A percentile compares a stretch with the other conserved stretches of the same genome.
Conservation (phyloP, 169 alveolate species). For the Plasmodium reichenowi region DNA sequence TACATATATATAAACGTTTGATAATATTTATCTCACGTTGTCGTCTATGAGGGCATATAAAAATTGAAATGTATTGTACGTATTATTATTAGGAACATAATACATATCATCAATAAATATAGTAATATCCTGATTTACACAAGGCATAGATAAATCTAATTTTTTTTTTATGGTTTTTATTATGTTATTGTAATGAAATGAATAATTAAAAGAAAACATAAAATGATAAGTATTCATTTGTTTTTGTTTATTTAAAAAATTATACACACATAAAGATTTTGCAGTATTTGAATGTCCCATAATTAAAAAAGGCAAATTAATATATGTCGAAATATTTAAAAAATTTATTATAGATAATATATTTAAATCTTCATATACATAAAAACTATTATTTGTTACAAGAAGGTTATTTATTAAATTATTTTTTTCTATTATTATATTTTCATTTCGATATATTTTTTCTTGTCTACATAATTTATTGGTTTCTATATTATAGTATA, state of each 20-base stretch:
- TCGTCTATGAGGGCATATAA: neutral
- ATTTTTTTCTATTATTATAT: conserved; percentile 7
- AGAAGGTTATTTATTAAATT: conserved; percentile 22
- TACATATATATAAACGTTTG: no score
- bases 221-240: conserved; percentile 9
- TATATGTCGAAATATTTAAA: conserved; percentile 1
- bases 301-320: conserved; percentile 26
- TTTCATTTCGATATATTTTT: conserved; percentile 28
- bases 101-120: conserved; percentile 37
- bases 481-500: conserved; percentile 38
- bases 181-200: conserved; percentile 18
- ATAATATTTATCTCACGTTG: neutral
- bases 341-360: conserved; percentile 28
- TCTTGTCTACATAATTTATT: conserved; percentile 41
- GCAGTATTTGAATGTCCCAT: conserved; percentile 40
- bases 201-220: conserved; percentile 20
- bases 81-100: neutral
- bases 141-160: neutral
- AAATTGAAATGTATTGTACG: conserved; percentile 7
- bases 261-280: conserved; percentile 25
- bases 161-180: conserved; percentile 2
- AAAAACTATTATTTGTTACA: conserved; percentile 8
- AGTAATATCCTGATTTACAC: conserved; percentile 7
- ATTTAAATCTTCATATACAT: conserved; percentile 22
- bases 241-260: conserved; percentile 19